phyloP scores from a whole-genome alignment of 2,329 filamentous ascomycete species.

The Ophiosphaerella korrae region DNA sequence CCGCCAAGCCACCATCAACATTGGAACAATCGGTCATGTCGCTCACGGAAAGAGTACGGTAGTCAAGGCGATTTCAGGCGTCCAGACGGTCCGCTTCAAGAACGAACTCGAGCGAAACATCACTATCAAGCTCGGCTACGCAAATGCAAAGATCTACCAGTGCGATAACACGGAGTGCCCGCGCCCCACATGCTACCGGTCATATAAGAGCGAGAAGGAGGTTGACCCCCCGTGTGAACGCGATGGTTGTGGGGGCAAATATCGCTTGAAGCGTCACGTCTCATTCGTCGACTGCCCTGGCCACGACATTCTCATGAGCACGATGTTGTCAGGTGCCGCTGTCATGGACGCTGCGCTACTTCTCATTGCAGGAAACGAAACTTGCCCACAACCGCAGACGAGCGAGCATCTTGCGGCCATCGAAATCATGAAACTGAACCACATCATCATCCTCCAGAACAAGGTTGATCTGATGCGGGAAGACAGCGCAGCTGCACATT shows the following conservation, averaged over 20 bases:
- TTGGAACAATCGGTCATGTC: constrained; percentile 97
- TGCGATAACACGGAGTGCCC: constrained; percentile 92
- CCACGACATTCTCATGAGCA: constrained; percentile 99
- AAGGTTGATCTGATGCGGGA: constrained; percentile 99
- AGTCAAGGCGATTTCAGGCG: constrained; percentile 97
- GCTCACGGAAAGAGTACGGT: constrained; percentile 99
- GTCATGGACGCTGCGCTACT: constrained; percentile 99
- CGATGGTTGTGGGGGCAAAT: constrained; percentile 85
- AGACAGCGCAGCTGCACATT: constrained; percentile 90
- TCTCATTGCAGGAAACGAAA: constrained; percentile 97
- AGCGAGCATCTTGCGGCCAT: constrained; percentile 98
- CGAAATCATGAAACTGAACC: constrained; percentile 99
- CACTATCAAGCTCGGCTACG: constrained; percentile 99
- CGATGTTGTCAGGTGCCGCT: constrained; percentile 98
- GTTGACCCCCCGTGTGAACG: constrained; percentile 95
- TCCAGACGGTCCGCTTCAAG: constrained; percentile 99
- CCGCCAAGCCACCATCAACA: constrained; percentile 97
- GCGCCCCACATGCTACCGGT: constrained; percentile 91
- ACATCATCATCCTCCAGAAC: constrained; percentile 99
- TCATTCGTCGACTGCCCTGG: constrained; percentile 98
- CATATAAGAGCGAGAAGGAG: constrained; percentile 99
- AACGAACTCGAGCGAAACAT: constrained; percentile 99
- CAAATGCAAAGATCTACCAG: constrained; percentile 99
- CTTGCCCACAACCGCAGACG: constrained; percentile 96
- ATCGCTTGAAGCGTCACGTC: constrained; percentile 70